phyloP scores from a whole-genome alignment of 345 rosid species.

The Boechera divaricarpa region DNA sequence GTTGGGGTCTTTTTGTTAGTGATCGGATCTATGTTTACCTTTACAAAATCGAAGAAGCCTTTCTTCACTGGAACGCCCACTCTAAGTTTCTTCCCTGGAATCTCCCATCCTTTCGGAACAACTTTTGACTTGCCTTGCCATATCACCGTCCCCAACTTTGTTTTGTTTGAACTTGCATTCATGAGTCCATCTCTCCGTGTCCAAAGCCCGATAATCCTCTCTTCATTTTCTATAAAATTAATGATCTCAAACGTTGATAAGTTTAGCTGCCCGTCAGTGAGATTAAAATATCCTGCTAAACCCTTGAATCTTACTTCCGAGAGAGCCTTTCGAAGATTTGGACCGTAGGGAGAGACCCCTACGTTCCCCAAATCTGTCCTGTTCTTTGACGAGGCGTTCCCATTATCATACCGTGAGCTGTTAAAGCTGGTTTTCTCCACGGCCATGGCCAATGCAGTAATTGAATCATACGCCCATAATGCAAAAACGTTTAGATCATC shows the following conservation, averaged over 20 bases:
- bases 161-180: background rate
- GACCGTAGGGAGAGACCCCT: slow-evolving; percentile 41
- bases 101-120: slow-evolving; percentile 46
- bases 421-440: slow-evolving; percentile 32
- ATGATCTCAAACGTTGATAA: slow-evolving; percentile 50
- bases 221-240: slow-evolving; percentile 43
- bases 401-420: background rate
- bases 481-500: slow-evolving; percentile 18
- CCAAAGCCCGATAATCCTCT: slow-evolving; percentile 52
- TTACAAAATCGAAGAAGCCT: slow-evolving; percentile 42
- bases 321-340: slow-evolving; percentile 35
- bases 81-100: slow-evolving; percentile 49
- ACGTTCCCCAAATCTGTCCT: slow-evolving; percentile 10
- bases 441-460: slow-evolving; percentile 51
- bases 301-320: slow-evolving; percentile 44
- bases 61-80: slow-evolving; percentile 49
- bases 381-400: background rate
- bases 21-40: background rate
- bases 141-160: slow-evolving; percentile 14
- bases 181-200: slow-evolving; percentile 19
- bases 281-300: slow-evolving; percentile 46
- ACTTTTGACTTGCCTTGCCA: slow-evolving; percentile 54
- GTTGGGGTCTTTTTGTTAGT: background rate
- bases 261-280: slow-evolving; percentile 48
- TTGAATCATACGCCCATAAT: slow-evolving; percentile 53